Percentiles rank a stretch among this genome's conserved stretches.
phyloP scores from a whole-genome alignment of 495 filamentous ascomycete genomes.

The Penicillium cosmopolitanum region DNA sequence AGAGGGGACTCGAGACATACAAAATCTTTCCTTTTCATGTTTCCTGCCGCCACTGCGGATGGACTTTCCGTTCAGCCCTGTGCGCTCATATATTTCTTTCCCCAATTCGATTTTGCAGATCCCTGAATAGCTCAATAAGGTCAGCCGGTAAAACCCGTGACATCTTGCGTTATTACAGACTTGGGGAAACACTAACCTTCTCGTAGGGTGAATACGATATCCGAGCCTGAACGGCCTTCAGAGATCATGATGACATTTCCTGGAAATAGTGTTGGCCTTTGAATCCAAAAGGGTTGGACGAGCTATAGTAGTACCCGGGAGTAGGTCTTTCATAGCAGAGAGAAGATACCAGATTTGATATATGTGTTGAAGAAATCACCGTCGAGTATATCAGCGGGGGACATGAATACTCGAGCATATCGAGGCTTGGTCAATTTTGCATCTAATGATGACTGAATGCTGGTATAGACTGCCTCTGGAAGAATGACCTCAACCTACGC shows the following conservation, averaged over 20 bases:
- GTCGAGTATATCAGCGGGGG: constrained; percentile 69
- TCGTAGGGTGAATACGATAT: constrained; percentile 75
- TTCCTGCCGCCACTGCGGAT: constrained; percentile 60
- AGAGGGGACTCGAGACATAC: constrained; percentile 34
- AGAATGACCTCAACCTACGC: constrained; percentile 73
- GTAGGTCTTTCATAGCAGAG: not conserved
- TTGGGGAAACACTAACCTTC: constrained; percentile 56
- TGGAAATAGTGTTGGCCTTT: constrained; percentile 32
- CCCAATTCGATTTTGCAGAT: constrained; percentile 76
- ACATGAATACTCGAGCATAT: constrained; percentile 76
- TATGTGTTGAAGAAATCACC: constrained; percentile 84
- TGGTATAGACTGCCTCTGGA: constrained; percentile 65
- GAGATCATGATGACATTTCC: constrained; percentile 92
- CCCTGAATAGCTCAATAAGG: constrained; percentile 45
- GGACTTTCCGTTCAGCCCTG: constrained; percentile 79
- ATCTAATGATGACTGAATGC: constrained; percentile 59
- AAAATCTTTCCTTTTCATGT: constrained; percentile 61
- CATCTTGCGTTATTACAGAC: not conserved
- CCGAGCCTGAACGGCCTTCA: constrained; percentile 76
- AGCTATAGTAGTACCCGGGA: not conserved
- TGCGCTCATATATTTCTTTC: constrained; percentile 82
- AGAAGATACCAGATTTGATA: constrained; percentile 74
- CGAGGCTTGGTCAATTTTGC: constrained; percentile 42
- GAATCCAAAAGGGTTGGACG: not conserved
- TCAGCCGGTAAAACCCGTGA: not conserved